Evolutionary conservation across 1,139 yeast species (phyloP).

Genomic region (Geotrichum macrosporum): DNA sequence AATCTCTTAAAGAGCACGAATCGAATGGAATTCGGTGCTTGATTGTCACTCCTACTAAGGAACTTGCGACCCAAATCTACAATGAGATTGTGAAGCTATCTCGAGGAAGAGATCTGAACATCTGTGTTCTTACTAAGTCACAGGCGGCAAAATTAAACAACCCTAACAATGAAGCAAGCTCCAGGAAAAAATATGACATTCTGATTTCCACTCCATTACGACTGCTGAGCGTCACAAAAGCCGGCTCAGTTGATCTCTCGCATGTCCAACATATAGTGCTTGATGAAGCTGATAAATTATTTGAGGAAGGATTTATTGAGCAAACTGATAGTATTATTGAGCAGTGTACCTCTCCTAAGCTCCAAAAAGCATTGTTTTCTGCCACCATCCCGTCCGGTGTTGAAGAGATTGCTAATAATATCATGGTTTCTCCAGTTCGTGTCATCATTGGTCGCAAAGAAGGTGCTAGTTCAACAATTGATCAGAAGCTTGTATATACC

Average conservation of each 20-base stretch:
- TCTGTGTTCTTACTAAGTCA: constrained; percentile 71
- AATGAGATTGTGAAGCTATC: constrained; percentile 65
- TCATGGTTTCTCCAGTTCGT: constrained; percentile 77
- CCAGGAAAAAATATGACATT: constrained; percentile 73
- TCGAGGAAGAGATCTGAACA: too few relatives aligned
- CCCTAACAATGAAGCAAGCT: constrained; percentile 66
- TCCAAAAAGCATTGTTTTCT: constrained; percentile 92
- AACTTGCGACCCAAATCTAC: constrained; percentile 77
- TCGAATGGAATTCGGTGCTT: constrained; percentile 42
- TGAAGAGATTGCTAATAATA: constrained; percentile 64
- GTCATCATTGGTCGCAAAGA: constrained; percentile 62
- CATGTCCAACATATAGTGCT: constrained; percentile 69
- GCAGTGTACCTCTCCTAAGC: constrained; percentile 64
- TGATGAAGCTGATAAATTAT: constrained; percentile 91
- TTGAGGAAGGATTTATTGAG: constrained; percentile 86
- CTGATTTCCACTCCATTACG: constrained; percentile 86
- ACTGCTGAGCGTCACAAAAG: constrained; percentile 46
- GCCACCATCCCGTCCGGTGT: constrained; percentile 92
- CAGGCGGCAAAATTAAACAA: constrained; percentile 55
- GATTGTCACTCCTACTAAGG: constrained; percentile 80
- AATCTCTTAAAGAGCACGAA: constrained; percentile 49
- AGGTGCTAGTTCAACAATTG: constrained; percentile 39
- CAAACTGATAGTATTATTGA: constrained; percentile 63
- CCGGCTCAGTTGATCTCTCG: constrained; percentile 41
- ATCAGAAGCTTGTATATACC: constrained; percentile 64